These are phyloP conservation scores for Botrytis aclada DNA, from an alignment of 2,329 filamentous ascomycete genomes.

Conservation along the genomic window DNA sequence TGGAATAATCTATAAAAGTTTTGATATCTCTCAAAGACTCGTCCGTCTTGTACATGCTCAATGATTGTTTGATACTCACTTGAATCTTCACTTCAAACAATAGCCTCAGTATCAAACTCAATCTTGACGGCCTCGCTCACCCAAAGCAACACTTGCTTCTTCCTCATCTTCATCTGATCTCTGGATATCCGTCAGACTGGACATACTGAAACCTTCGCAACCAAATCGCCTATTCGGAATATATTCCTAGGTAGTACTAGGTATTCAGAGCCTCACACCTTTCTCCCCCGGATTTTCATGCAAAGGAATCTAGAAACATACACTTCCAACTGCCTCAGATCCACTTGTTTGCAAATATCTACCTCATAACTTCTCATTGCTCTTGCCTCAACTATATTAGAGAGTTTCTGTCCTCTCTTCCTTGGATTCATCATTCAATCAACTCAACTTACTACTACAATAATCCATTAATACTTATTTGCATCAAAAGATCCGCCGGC, in stretches of 20 bases:
- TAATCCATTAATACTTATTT: constrained; percentile 1
- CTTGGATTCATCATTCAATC: neutral
- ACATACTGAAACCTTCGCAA: constrained; percentile 12
- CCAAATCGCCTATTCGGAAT: neutral
- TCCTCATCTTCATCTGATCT: neutral
- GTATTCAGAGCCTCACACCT: constrained; percentile 4
- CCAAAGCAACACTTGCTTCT: neutral
- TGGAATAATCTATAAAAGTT: neutral
- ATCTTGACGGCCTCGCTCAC: neutral
- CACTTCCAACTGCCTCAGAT: constrained; percentile 14
- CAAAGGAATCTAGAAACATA: constrained; percentile 16
- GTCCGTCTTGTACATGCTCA: neutral
- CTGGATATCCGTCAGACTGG: neutral
- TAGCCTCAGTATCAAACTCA: neutral
- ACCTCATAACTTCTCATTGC: constrained; percentile 27
- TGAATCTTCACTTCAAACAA: neutral
- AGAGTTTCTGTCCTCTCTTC: constrained; percentile 5
- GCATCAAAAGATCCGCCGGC: constrained; percentile 11
- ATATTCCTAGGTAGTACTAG: neutral
- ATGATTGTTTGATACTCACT: neutral
- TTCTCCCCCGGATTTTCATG: constrained; percentile 5
- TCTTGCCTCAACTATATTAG: constrained; percentile 11
- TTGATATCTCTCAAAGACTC: neutral
- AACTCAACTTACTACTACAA: neutral
- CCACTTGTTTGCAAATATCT: constrained; percentile 19